phyloP scores from a whole-genome alignment of 1,139 yeast genomes.

The Geotrichum phurueaensis region DNA sequence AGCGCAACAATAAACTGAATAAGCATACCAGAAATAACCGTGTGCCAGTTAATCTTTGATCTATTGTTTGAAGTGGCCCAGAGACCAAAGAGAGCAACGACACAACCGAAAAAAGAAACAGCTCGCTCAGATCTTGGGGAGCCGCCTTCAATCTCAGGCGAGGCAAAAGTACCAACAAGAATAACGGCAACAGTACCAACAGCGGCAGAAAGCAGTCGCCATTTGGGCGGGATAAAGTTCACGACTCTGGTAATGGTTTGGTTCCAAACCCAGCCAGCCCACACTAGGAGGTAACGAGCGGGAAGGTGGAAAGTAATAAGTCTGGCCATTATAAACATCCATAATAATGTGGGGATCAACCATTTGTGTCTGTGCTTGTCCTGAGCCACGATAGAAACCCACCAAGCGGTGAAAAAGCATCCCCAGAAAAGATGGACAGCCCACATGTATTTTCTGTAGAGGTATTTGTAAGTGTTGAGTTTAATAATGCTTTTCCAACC shows the following conservation, averaged over 20 bases:
- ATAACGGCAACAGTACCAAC: slow-evolving; percentile 42
- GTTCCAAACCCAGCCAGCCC: slow-evolving; percentile 40
- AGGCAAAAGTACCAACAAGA: slow-evolving; percentile 48
- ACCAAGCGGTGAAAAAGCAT: slow-evolving; percentile 58
- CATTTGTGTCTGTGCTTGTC: slow-evolving; percentile 49
- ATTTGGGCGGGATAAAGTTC: slow-evolving; percentile 38
- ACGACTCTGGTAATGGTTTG: slow-evolving; percentile 39
- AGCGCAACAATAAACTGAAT: slow-evolving; percentile 59
- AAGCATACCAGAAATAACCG: slow-evolving; percentile 57
- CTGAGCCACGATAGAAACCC: slow-evolving; percentile 56
- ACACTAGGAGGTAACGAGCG: slow-evolving; percentile 35
- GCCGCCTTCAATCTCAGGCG: slow-evolving; percentile 25
- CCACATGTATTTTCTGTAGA: slow-evolving; percentile 24
- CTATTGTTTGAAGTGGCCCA: slow-evolving; percentile 47
- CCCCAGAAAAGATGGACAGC: slow-evolving; percentile 31
- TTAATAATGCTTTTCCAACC: background rate
- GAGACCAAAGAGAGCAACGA: slow-evolving; percentile 47
- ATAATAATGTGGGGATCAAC: slow-evolving; percentile 59
- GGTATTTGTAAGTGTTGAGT: background rate
- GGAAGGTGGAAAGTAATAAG: slow-evolving; percentile 51
- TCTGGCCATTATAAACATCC: slow-evolving; percentile 50
- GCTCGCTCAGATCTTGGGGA: slow-evolving; percentile 47
- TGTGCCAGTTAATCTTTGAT: slow-evolving; percentile 50
- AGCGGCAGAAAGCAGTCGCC: slow-evolving; percentile 44
- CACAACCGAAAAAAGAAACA: slow-evolving; percentile 52